Conservation (phyloP, 495 filamentous ascomycete genomes). For the Staphylotrichum tortipilum region DNA sequence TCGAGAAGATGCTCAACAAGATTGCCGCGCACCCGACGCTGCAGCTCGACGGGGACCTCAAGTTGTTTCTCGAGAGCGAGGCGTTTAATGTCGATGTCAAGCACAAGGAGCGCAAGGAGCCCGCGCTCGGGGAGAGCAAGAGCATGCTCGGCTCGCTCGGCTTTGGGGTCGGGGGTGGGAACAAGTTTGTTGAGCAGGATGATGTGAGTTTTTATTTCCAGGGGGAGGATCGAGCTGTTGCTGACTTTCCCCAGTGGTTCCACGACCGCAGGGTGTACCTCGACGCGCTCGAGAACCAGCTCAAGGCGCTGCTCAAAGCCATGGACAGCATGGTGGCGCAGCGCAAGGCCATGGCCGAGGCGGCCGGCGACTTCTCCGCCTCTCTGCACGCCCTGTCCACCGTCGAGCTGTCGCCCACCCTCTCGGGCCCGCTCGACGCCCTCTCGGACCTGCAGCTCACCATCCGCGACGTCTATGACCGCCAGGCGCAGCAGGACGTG, state of each 20-base stretch:
- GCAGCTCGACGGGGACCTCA: conserved; percentile 87
- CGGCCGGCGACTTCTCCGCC: conserved; percentile 82
- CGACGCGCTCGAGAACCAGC: conserved; percentile 87
- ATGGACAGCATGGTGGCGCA: conserved; percentile 88
- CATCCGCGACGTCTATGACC: conserved; percentile 89
- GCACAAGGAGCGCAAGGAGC: conserved; percentile 91
- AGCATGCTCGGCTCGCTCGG: conserved; percentile 82
- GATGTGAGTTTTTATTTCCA: conserved; percentile 76
- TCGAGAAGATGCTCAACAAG: conserved; percentile 97
- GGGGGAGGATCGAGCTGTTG: not conserved
- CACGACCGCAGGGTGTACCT: conserved; percentile 91
- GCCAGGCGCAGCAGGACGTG: conserved; percentile 94
- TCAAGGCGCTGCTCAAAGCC: conserved; percentile 87
- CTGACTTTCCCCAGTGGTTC: conserved; percentile 62
- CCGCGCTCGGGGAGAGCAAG: conserved; percentile 78
- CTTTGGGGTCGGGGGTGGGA: conserved; percentile 60
- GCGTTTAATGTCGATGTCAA: conserved; percentile 93
- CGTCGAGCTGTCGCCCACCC: conserved; percentile 79
- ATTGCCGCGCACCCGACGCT: conserved; percentile 82
- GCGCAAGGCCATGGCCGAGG: conserved; percentile 84
- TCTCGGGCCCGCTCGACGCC: conserved; percentile 80
- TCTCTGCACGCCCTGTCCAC: conserved; percentile 83
- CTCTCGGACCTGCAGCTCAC: conserved; percentile 88
- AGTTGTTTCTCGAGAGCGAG: conserved; percentile 94
- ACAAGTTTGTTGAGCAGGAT: conserved; percentile 95